Evolutionary conservation across 2,329 filamentous ascomycete species (phyloP), one percentile per base, ranked within the genome.

Genomic region (Diaporthe nobilis): DNA sequence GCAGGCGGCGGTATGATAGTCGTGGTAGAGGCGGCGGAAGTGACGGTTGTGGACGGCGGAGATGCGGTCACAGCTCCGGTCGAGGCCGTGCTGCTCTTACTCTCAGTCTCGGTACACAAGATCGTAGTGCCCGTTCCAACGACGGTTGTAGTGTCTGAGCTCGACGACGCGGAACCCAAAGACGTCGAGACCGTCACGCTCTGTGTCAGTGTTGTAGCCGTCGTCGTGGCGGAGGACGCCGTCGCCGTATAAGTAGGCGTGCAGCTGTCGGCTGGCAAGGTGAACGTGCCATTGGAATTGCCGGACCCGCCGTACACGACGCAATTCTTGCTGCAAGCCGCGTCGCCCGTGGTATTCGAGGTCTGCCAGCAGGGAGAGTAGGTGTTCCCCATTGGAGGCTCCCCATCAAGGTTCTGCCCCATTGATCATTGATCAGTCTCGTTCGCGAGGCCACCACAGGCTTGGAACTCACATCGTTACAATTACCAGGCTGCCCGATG

Each of bases 281-380:
- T 85, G 78, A 84, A 86, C 63, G 82, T 80, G 39, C 81, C 80
- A 71, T 78, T 82, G 70, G 70, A 73, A 71, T 77, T 78, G 74
- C 75, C 78, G 1, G 79, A 77, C 28, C 51, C 70, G 47, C 83
- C 84, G 77, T 88, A 87, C 63, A 88, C 86, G 51, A 88, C 81
- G 78, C 87, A 88, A 81, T 87, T 87, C 84, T 87, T 88, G 78
- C 84, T 82, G 80, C 88, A 89, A 72, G 84, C 86, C 63, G 87
- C 88, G 74, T 88, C 85, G 72, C 87, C 87, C 51, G 82, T 82
- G 15, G 79, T 81, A 17, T 79, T 68, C 44, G 81, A 81, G 68
- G 83, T 83, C 80, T 88, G 81, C 78, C 81, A 87, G 83, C 87
- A 89, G 20, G 81, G 79, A 39, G 84, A 79, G 20, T 81, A 81